Evolutionary conservation across 176 grass and related monocot species (phyloP).

Genomic region (Triticum aestivum): IWGSC_CS_RefSeq_v2.1 NC_057794.1:585325109-585325608

Average conservation of each 20-base stretch:
- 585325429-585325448: background rate
- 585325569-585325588: background rate
- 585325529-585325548: slow-evolving; percentile 1
- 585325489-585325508: slow-evolving; percentile 3
- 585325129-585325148: background rate
- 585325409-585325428: background rate
- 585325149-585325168: background rate
- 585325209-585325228: too few species aligned
- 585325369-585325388: background rate
- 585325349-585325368: background rate
- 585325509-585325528: background rate
- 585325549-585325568: background rate
- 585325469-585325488: background rate
- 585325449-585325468: background rate
- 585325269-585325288: background rate
- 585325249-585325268: background rate
- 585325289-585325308: background rate
- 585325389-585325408: background rate
- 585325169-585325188: background rate
- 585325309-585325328: background rate
- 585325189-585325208: background rate
- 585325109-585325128: background rate
- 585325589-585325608: slow-evolving; percentile 43
- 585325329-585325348: background rate
- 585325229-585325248: background rate